Base-by-base conservation (phyloP, 768 basidiomycete species). In the Amanita subjunquillea region DNA sequence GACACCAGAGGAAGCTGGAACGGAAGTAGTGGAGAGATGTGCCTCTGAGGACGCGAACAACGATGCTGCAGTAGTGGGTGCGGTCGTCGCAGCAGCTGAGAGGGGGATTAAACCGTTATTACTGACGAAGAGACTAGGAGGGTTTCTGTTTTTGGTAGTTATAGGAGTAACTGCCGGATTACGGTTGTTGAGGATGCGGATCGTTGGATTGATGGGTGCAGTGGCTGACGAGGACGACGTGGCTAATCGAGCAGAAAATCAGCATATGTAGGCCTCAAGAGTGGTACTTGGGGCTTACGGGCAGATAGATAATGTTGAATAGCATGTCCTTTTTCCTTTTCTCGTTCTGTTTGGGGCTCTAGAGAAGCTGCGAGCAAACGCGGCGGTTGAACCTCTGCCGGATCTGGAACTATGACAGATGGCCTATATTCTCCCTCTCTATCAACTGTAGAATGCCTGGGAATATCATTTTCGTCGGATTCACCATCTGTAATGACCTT, bases 281-380 rank as follows among this genome's bases (percentile, higher is more conserved):
- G 6, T 5, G 15, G 29, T 30, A 50, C 23, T 10, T 3, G 30
- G n/a, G 20, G 20, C 50, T 44, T 40, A 51, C 50, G 32, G 2
- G 50, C 40, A 42, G 50, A 42, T 8, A 12, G 23, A 3, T 41
- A 2, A 23, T 29, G 42, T 22, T 51, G 50, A 51, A 30, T 42
- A 15, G n/a, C 12, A 15, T 29, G 37, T 29, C 5, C 29, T n/a
- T 36, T 44, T 29, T 51, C 50, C 17, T 36, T 51, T 17, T 51
- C 50, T 44, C 46, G 29, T 23, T 54, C 53, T 15, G 43, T 30
- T 22, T 50, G 55, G 2, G 68, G 72, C 53, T 69, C 68, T 10
- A 74, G 59, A 0, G 73, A 64, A 17, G 72, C 74, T 0, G 65
- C 71, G 36, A 72, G 66, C 34, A 76, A 52, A 39, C 72, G 63